Evolutionary conservation across 139 green algal genomes (phyloP).

Genomic region (Zygnema cylindricum): DNA sequence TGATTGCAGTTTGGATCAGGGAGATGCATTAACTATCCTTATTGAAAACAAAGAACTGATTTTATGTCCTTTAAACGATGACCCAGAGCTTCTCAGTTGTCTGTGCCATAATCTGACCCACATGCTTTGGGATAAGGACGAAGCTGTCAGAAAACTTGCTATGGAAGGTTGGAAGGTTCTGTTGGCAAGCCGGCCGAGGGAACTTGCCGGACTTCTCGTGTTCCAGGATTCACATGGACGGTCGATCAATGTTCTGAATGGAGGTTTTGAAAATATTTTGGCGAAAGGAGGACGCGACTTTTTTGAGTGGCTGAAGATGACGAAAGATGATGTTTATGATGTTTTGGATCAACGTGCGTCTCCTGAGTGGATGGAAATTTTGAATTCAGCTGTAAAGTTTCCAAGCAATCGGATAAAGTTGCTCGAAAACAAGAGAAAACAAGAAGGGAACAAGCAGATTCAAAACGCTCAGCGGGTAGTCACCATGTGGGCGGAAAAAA

Average conservation of each 20-base stretch:
- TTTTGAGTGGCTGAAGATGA: slow-evolving; percentile 44
- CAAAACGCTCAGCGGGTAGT: background rate
- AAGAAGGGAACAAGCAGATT: slow-evolving; percentile 26
- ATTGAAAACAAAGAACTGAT: slow-evolving; percentile 17
- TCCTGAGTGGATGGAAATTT: slow-evolving; percentile 34
- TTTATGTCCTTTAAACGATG: slow-evolving; percentile 10
- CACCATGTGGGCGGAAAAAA: background rate
- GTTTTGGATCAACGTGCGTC: slow-evolving; percentile 28
- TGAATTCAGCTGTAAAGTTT: slow-evolving; percentile 34
- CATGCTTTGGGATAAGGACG: slow-evolving; percentile 40
- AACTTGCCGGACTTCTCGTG: slow-evolving; percentile 33
- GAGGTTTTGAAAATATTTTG: slow-evolving; percentile 53
- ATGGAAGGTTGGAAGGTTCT: slow-evolving; percentile 47
- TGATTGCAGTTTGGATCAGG: slow-evolving; percentile 9
- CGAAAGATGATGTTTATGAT: slow-evolving; percentile 18
- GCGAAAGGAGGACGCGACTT: slow-evolving; percentile 1
- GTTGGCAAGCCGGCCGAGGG: slow-evolving; percentile 6
- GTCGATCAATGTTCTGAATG: slow-evolving; percentile 40
- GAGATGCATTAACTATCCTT: slow-evolving; percentile 20
- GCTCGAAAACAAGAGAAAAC: slow-evolving; percentile 34
- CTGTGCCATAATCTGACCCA: slow-evolving; percentile 47
- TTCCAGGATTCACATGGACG: slow-evolving; percentile 13
- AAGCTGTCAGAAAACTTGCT: slow-evolving; percentile 12
- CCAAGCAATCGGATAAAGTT: background rate
- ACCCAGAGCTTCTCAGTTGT: slow-evolving; percentile 46